Conservation (phyloP, 2,329 filamentous ascomycete species). For the Sclerotinia borealis region DNA sequence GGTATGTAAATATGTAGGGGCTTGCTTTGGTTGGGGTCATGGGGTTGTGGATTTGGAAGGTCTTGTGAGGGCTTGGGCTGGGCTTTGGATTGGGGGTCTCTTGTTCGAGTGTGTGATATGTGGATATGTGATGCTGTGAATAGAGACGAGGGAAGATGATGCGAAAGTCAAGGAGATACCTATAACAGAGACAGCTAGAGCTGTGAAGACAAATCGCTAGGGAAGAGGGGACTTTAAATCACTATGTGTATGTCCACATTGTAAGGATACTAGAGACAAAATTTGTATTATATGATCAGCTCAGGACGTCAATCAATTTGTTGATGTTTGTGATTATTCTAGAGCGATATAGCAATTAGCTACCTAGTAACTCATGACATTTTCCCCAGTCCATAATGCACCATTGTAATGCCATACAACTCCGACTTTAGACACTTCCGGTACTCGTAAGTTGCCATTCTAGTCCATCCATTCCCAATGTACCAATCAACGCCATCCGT, state of each 20-base stretch:
- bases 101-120: neutral
- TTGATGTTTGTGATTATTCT: neutral
- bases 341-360: neutral
- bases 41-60: neutral
- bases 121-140: neutral
- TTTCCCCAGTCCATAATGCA: neutral
- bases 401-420: neutral
- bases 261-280: neutral
- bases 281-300: slow-evolving; percentile 5
- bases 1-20: slow-evolving; percentile 46
- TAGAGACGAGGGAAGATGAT: neutral
- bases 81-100: too few species aligned
- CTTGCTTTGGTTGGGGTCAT: neutral
- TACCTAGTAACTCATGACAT: neutral
- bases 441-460: neutral
- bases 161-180: neutral
- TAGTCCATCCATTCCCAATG: neutral
- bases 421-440: neutral
- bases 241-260: neutral
- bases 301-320: neutral
- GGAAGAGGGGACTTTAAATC: neutral
- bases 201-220: neutral
- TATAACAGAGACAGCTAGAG: neutral
- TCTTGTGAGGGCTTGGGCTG: neutral
- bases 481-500: neutral